Base-by-base conservation (phyloP, 2,329 filamentous ascomycete genomes). In the Colletotrichum camelliae region DNA sequence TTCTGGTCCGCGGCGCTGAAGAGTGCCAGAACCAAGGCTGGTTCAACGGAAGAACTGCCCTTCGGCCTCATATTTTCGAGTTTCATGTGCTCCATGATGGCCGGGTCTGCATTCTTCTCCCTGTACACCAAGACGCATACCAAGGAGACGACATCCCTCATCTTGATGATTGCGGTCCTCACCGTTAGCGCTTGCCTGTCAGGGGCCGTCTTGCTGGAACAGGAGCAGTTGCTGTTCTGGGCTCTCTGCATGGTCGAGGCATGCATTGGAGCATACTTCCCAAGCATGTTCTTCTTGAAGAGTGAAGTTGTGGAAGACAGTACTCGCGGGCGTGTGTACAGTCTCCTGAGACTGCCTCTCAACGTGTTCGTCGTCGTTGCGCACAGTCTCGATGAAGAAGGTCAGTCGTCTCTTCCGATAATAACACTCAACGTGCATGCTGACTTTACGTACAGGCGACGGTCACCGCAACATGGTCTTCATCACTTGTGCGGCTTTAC, bases 1-100 rank as follows among this genome's bases (percentile, higher is more conserved):
- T 92, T 91, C 84, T 92, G 91, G 88, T 89, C 90, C 1, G 88
- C 89, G 1, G 87, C 89, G 4, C 82, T 93, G n/a, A 88, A 85
- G 75, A 83, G 84, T 16, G 83, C 85, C 13, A 84, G 85, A 55
- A 79, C 80, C 18, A 77, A 80, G 3, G 60, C 79, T 5, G 81
- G 79, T 27, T 76, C 75, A 2, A 68, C 77, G 82, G 84, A 75
- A 18, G 79, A 82, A 62, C 77, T 81, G 10, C 83, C 83, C 1
- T 88, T 89, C 48, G 89, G 89, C 1, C 82, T 90, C 76, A 89
- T 91, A 75, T 91, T 91, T 78, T 87, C 88, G 37, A 87, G 86
- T 76, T 90, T 91, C 81, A 91, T 91, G 89, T 87, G 86, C 78
- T 86, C 88, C 67, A 90, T 91, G 85, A 90, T 90, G 88, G 83